Base-by-base conservation (phyloP, 140 eudicot genomes). In the Anethum foeniculum region DNA sequence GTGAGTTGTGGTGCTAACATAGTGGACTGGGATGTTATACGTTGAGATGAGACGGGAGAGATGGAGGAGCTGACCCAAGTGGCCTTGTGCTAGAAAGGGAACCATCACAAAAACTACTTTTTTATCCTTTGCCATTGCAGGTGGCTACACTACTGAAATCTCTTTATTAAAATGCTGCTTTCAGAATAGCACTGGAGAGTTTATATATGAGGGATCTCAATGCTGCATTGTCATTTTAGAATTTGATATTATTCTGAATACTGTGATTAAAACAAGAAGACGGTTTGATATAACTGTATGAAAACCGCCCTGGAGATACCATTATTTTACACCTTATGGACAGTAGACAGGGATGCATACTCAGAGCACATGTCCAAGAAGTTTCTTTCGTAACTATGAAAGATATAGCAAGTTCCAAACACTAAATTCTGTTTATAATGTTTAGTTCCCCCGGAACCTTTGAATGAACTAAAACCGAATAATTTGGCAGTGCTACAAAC, bases 81-180 rank as follows among this genome's bases (percentile, higher is more conserved):
- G 96, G 83, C 96, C 93, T 82, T 91, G 96, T 38, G 90, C 90
- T 21, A 86, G 83, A 18, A 91, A 81, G 5, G 96, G 96, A 15
- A 91, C 96, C 83, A 89, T 86, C 38, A 91, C 86, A 23, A 88
- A 88, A 30, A 78, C 78, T 54, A 74, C 52, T 41, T 85, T 46
- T 3, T 27, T 18, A 34, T 71, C 49, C 6, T 71, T 71, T 27
- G 71, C 71, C 71, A 62, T 62, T 62, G 36, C 36, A 62, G 71
- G 15, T n/a, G 10, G 68, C 68, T 60, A 60, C 14, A 60, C 32
- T 25, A 27, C 36, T 25, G 14, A 62, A 25, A 27, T 34, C 71
- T 62, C 71, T 62, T 18, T 25, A 12, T 11, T 25, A 12, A 3
- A 1, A 10, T 62, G 71, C 28, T 62, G 36, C 36, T 62, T 62